phyloP scores from a whole-genome alignment of 805 yeast species.

The Wickerhamomyces pijperi region DNA sequence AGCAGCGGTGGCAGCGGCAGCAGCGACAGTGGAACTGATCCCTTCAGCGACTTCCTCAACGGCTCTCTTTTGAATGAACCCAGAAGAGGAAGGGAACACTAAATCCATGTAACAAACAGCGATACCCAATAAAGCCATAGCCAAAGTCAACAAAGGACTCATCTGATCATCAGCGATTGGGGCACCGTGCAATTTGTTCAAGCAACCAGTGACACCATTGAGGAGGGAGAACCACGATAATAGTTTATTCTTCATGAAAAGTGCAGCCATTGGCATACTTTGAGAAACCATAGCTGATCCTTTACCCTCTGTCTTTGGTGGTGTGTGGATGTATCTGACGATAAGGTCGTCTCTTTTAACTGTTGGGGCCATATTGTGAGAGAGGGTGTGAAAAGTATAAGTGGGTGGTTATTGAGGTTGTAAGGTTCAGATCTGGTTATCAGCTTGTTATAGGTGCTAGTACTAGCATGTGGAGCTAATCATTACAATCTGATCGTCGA shows the following conservation, averaged over 20 bases:
- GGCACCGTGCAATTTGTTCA: constrained; percentile 17
- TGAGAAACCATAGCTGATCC: constrained; percentile 37
- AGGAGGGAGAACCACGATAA: constrained; percentile 45
- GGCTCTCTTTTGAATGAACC: constrained; percentile 19
- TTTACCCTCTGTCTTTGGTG: constrained; percentile 36
- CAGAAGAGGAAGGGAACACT: constrained; percentile 15
- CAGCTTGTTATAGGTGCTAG: too few species aligned
- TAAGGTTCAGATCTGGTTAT: too few species aligned
- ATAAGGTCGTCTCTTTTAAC: constrained; percentile 26
- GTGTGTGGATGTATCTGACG: constrained; percentile 33
- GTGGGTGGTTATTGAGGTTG: too few species aligned
- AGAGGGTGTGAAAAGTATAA: too few species aligned
- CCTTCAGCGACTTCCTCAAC: constrained; percentile 14
- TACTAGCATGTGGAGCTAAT: too few species aligned
- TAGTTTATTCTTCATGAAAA: constrained; percentile 44
- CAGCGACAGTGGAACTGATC: constrained; percentile 10
- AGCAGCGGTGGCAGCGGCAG: constrained; percentile 8
- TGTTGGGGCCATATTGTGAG: constrained; percentile 16
- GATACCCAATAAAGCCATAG: constrained; percentile 34
- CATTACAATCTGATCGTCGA: too few species aligned
- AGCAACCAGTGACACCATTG: constrained; percentile 26
- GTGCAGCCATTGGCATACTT: constrained; percentile 58
- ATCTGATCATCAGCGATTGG: constrained; percentile 24
- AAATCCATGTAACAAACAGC: constrained; percentile 45
- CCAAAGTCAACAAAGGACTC: constrained; percentile 21